These are phyloP conservation scores for Suhomyces sp. DNA, from an alignment of 805 yeast genomes.

Conservation along the genomic window DNA sequence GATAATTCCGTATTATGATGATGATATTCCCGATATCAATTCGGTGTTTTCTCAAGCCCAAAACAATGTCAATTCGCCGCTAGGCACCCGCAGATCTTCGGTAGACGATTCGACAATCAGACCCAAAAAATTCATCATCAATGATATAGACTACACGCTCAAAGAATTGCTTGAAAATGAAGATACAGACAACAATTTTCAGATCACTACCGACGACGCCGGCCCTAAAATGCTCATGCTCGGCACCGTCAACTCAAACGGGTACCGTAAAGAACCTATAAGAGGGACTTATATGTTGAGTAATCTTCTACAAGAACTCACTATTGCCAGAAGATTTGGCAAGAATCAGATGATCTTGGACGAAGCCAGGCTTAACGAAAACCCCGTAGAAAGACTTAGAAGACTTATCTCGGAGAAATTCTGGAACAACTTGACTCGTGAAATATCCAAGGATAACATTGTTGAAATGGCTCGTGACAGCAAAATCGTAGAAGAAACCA, in stretches of 20 bases:
- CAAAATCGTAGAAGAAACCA: conserved; percentile 56
- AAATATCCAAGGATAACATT: conserved; percentile 59
- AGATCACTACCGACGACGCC: conserved; percentile 80
- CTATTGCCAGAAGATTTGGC: conserved; percentile 80
- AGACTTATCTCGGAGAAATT: conserved; percentile 73
- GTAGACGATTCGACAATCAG: conserved; percentile 25
- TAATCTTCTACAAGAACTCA: conserved; percentile 81
- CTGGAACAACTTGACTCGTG: conserved; percentile 78
- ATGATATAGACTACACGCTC: conserved; percentile 72
- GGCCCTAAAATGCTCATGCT: conserved; percentile 80
- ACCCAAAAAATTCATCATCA: conserved; percentile 61
- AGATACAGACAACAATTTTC: conserved; percentile 82
- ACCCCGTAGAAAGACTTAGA: conserved; percentile 75
- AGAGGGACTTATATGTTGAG: conserved; percentile 89
- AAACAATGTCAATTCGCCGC: neutral
- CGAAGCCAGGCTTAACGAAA: conserved; percentile 80
- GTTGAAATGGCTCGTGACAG: conserved; percentile 74
- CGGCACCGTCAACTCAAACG: conserved; percentile 84
- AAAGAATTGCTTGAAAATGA: conserved; percentile 67
- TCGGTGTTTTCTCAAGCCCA: neutral
- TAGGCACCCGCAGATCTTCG: conserved; percentile 26
- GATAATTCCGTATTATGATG: conserved; percentile 29
- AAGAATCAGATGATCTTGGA: conserved; percentile 75
- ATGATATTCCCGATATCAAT: neutral
- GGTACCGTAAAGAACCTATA: conserved; percentile 67